Conservation (phyloP, 169 alveolate genomes). For the Theileria parva region DNA sequence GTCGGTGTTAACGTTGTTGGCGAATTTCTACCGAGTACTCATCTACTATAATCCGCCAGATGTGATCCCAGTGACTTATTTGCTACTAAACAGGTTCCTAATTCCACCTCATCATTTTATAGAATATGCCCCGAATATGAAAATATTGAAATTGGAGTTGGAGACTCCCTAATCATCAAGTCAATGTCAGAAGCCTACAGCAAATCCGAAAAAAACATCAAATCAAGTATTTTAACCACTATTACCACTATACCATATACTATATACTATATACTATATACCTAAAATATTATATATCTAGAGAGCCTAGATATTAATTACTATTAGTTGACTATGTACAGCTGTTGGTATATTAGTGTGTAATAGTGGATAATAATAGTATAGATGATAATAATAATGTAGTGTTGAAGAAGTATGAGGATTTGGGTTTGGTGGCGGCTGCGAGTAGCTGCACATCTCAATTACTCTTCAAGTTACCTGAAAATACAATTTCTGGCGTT, state of each 20-base stretch:
- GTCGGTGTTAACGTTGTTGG: constrained; percentile 75
- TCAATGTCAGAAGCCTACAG: constrained; percentile 94
- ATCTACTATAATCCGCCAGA: constrained; percentile 83
- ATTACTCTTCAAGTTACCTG: constrained; percentile 82
- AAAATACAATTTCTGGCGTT: constrained; percentile 80
- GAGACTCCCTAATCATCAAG: constrained; percentile 90
- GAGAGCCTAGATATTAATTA: too few species aligned
- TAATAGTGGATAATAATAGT: neutral
- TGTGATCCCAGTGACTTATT: constrained; percentile 78
- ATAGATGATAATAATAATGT: neutral
- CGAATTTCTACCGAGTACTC: constrained; percentile 79
- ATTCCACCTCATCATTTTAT: neutral
- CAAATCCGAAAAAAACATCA: constrained; percentile 85
- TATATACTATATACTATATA: too few species aligned
- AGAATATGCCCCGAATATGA: constrained; percentile 93
- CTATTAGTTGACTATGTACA: too few species aligned
- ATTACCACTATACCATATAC: too few species aligned
- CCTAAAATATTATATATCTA: neutral
- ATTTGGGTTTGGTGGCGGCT: constrained; percentile 86
- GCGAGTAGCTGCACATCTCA: constrained; percentile 84
- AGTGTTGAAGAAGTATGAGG: constrained; percentile 85
- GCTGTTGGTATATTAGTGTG: too few species aligned
- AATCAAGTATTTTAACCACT: constrained; percentile 79
- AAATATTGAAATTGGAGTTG: constrained; percentile 95
- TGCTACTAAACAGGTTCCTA: constrained; percentile 75